These are phyloP conservation scores for Volvariella surrecta DNA, from an alignment of 1,284 basidiomycete genomes.

Conservation along the genomic window DNA sequence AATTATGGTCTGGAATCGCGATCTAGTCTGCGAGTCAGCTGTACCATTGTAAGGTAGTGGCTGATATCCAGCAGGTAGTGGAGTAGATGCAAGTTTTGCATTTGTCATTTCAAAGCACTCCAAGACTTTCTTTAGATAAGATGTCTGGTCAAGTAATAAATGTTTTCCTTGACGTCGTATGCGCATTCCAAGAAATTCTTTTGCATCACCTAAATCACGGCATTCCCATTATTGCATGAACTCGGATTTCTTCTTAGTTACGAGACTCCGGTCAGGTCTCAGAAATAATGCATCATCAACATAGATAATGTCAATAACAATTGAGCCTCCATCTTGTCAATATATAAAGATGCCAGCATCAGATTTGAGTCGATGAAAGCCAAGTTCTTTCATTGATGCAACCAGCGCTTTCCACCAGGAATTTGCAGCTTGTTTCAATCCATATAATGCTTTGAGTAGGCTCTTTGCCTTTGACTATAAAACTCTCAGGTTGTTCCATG, in stretches of 20 bases:
- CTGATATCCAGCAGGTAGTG: conserved; percentile 18
- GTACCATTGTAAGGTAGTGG: conserved; percentile 5
- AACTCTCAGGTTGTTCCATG: conserved; percentile 25
- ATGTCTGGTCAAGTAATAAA: conserved; percentile 22
- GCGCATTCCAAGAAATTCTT: conserved; percentile 26
- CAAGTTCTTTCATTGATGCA: conserved; percentile 11
- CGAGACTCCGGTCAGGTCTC: conserved; percentile 8
- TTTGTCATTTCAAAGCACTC: conserved; percentile 20
- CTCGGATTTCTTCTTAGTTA: conserved; percentile 14
- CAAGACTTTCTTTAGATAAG: conserved; percentile 26
- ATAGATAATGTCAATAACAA: conserved; percentile 16
- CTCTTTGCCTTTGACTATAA: conserved; percentile 11
- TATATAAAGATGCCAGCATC: conserved; percentile 18
- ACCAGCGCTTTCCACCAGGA: conserved; percentile 19
- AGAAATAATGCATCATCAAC: conserved; percentile 22
- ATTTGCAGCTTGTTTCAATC: conserved; percentile 21
- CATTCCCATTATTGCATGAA: conserved; percentile 25
- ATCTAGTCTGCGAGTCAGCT: neutral
- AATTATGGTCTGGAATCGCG: conserved; percentile 2
- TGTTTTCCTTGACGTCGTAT: conserved; percentile 15
- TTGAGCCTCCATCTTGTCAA: conserved; percentile 3
- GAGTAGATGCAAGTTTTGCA: conserved; percentile 22
- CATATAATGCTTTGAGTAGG: conserved; percentile 23
- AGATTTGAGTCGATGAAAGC: conserved; percentile 14
- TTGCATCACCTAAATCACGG: conserved; percentile 22